Base-by-base conservation (phyloP, 1,139 yeast genomes). In the Zygoascus sp. region DNA sequence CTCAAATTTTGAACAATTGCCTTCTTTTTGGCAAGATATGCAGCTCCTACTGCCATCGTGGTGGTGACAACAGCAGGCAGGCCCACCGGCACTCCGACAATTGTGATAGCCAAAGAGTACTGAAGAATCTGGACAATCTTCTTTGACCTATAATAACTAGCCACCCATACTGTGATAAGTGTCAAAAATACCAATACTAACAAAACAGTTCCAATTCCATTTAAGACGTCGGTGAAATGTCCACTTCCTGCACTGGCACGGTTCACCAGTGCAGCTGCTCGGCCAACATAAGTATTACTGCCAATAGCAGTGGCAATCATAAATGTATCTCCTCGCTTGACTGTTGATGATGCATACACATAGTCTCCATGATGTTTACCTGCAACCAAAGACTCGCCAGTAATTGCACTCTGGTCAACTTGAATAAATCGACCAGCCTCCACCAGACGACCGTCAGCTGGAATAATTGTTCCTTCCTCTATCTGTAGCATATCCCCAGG, bases 31-130 rank as follows among this genome's bases (percentile, higher is more conserved):
- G 97, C 97, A 68, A 90, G 80, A 87, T 89, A 89, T 69, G 97
- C 97, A 70, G 97, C 97, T 81, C 97, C 97, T 73, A 90, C 97
- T 73, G 97, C 97, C 95, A 90, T 88, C 72, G 97, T 90, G 66
- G 97, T 90, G 78, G 97, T 90, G 64, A 90, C 96, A 69, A 90
- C 97, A 72, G 96, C 97, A 73, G 97, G 97, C 70, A 90, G 82
- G 85, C 97, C 97, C 65, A 90, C 98, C 74, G 98, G 98, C 62
- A 92, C 98, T 86, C 98, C 98, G 66, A 92, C 86, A 75, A 90
- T 89, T 75, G 97, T 90, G 70, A 90, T 87, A 64, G 96, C 97
- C 70, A 92, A 79, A 61, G 85, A 68, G 79, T 83, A 89, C 78
- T 97, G 84, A 74, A 92, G 81, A 74, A 90, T 86, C 63, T 83